Evolutionary conservation across 2,329 filamentous ascomycete genomes (phyloP).

Genomic region (Lizonia empirigonia): DNA sequence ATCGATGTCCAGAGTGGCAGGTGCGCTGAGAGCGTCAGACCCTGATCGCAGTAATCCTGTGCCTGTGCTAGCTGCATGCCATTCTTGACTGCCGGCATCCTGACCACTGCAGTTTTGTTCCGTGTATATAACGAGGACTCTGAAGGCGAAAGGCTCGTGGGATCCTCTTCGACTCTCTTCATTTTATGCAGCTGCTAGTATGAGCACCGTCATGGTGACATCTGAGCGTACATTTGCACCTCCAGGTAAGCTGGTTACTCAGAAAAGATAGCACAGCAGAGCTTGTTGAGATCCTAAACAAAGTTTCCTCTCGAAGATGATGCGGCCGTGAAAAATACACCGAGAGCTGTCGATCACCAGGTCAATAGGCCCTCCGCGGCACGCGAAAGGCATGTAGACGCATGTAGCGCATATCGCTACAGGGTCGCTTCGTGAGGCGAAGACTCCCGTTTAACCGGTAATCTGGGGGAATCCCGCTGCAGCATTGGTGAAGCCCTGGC

Average conservation of each 20-base stretch:
- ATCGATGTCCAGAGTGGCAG: background rate
- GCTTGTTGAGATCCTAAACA: background rate
- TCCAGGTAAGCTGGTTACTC: background rate
- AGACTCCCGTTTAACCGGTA: conserved; percentile 8
- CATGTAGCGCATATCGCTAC: background rate
- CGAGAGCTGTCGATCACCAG: background rate
- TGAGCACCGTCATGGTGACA: background rate
- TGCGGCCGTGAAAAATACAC: background rate
- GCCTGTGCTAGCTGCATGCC: background rate
- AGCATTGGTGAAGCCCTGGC: background rate
- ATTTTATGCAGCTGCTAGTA: background rate
- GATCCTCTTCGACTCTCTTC: background rate
- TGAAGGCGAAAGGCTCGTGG: background rate
- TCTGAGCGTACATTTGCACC: background rate
- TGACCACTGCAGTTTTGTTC: background rate
- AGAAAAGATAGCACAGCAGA: background rate
- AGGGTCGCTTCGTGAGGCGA: conserved; percentile 1
- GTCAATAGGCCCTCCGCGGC: background rate
- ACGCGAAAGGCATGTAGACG: background rate
- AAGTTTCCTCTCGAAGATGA: background rate
- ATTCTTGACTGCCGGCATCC: background rate
- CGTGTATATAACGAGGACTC: background rate
- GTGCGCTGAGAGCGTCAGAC: background rate
- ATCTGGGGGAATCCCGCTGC: background rate
- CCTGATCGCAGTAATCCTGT: background rate